Conservation (phyloP, 1,284 basidiomycete species). For the Vanrija sp. region DNA sequence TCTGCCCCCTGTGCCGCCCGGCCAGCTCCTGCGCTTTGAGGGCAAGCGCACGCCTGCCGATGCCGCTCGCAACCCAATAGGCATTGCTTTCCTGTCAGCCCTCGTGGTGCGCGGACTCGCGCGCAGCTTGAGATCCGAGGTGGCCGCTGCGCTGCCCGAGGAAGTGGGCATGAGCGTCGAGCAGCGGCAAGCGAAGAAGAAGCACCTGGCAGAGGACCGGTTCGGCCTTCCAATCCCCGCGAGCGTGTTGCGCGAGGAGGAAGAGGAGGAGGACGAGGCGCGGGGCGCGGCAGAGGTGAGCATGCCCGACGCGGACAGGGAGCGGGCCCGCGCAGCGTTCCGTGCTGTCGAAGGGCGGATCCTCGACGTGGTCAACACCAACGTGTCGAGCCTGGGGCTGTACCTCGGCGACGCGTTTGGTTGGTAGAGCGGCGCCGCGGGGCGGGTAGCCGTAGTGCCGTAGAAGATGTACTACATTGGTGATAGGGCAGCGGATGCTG, state of each 20-base stretch:
- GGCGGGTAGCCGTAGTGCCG: background rate
- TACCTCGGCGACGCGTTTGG: slow-evolving; percentile 43
- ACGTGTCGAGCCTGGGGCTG: slow-evolving; percentile 31
- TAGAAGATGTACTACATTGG: too few relatives aligned
- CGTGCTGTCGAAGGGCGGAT: slow-evolving; percentile 29
- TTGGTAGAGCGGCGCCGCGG: slow-evolving; percentile 20
- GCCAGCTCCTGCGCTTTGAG: slow-evolving; percentile 21
- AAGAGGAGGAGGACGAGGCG: slow-evolving; percentile 35
- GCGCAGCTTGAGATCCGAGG: slow-evolving; percentile 31
- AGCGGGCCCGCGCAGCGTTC: slow-evolving; percentile 37
- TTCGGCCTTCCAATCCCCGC: slow-evolving; percentile 48
- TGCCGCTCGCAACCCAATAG: slow-evolving; percentile 28
- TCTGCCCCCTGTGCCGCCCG: slow-evolving; percentile 25
- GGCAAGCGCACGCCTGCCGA: slow-evolving; percentile 29
- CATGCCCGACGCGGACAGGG: slow-evolving; percentile 22
- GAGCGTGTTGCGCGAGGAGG: slow-evolving; percentile 35
- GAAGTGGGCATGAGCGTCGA: slow-evolving; percentile 14
- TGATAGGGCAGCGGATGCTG: too few relatives aligned
- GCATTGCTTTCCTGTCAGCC: slow-evolving; percentile 39
- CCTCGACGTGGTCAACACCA: slow-evolving; percentile 32
- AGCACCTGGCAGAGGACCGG: slow-evolving; percentile 36
- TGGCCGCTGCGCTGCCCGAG: slow-evolving; percentile 19
- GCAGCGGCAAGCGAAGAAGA: slow-evolving; percentile 30
- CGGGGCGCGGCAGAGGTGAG: slow-evolving; percentile 19
- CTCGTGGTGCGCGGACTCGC: slow-evolving; percentile 45